Evolutionary conservation across 2,329 filamentous ascomycete genomes (phyloP).

Genomic region (Myriosclerotinia scirpicola): DNA sequence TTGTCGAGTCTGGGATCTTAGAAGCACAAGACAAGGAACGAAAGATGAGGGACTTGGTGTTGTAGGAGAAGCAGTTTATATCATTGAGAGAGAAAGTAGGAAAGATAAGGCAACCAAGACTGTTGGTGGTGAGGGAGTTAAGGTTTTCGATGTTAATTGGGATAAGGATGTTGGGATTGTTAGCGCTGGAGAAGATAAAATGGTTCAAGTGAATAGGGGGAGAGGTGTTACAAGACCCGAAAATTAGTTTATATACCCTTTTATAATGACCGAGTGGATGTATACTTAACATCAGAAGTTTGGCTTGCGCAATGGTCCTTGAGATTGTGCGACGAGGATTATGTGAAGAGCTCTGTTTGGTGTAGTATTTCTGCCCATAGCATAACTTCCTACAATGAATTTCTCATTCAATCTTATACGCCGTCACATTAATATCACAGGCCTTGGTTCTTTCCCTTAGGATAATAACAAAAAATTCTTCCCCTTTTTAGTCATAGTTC

Average conservation of each 20-base stretch:
- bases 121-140: slow-evolving; percentile 76
- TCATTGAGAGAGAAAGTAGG: slow-evolving; percentile 72
- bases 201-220: slow-evolving; percentile 77
- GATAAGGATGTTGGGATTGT: slow-evolving; percentile 84
- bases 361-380: background rate
- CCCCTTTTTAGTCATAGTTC: slow-evolving; percentile 10
- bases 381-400: background rate
- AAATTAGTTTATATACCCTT: slow-evolving; percentile 24
- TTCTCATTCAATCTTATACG: background rate
- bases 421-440: too few species aligned
- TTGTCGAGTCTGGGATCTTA: slow-evolving; percentile 89
- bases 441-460: background rate
- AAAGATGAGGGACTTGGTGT: slow-evolving; percentile 59
- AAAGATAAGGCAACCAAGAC: slow-evolving; percentile 60
- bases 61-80: slow-evolving; percentile 71
- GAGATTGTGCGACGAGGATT: background rate
- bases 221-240: slow-evolving; percentile 37
- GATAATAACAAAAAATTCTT: background rate
- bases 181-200: slow-evolving; percentile 89
- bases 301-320: background rate
- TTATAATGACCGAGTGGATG: slow-evolving; percentile 18
- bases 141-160: slow-evolving; percentile 89
- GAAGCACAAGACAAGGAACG: slow-evolving; percentile 62
- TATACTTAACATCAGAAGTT: background rate
- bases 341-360: background rate